phyloP scores from a whole-genome alignment of 169 alveolate genomes.

The Amoebophrya sp. region DNA sequence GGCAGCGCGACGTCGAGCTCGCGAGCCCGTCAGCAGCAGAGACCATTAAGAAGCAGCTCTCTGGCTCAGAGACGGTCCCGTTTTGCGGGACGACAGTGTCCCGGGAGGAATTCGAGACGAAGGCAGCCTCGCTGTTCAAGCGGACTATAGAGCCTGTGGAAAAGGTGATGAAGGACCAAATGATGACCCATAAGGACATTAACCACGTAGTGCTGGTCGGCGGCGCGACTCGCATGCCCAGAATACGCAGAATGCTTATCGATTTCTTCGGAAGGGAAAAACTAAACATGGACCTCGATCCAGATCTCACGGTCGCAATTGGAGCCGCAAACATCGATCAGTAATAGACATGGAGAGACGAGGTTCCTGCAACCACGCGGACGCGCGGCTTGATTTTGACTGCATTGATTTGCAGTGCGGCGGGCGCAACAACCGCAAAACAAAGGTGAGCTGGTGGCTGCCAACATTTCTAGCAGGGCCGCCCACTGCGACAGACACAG shows the following conservation, averaged over 20 bases:
- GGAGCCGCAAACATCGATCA: neutral
- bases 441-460: too few relatives aligned
- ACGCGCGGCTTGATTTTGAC: too few relatives aligned
- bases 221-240: constrained; percentile 90
- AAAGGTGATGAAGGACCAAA: constrained; percentile 76
- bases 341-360: too few relatives aligned
- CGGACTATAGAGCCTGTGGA: constrained; percentile 82
- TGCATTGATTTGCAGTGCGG: too few relatives aligned
- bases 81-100: constrained; percentile 76
- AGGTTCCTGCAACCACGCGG: too few relatives aligned
- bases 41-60: constrained; percentile 52
- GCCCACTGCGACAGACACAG: too few relatives aligned
- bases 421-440: too few relatives aligned
- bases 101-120: constrained; percentile 83
- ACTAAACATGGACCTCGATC: neutral
- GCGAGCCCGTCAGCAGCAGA: constrained; percentile 25
- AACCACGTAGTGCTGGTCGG: constrained; percentile 88
- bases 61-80: constrained; percentile 62
- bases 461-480: too few relatives aligned
- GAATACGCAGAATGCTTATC: constrained; percentile 33
- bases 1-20: too few relatives aligned
- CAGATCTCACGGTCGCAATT: neutral
- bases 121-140: constrained; percentile 73
- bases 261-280: neutral
- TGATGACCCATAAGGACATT: constrained; percentile 66